Conservation (phyloP, 345 rosid genomes). For the Brassica cretica region DNA sequence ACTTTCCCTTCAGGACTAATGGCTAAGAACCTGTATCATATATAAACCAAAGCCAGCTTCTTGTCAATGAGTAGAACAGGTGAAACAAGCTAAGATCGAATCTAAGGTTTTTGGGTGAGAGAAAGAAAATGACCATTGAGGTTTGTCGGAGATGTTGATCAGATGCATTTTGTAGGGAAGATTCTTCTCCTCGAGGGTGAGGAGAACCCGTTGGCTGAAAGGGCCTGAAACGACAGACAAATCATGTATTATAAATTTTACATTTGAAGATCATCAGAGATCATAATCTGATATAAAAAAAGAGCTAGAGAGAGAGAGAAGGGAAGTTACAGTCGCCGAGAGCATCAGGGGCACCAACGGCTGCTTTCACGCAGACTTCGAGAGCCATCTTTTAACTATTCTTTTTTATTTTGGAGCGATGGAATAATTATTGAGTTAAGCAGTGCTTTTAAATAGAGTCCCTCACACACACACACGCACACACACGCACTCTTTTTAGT, state of each 20-base stretch:
- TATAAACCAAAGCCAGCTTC: neutral
- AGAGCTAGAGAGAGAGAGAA: neutral
- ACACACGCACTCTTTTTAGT: neutral
- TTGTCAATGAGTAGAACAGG: too few species aligned
- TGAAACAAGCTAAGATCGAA: neutral
- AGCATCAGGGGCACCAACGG: slow-evolving; percentile 61
- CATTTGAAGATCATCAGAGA: neutral
- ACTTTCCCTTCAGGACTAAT: slow-evolving; percentile 80
- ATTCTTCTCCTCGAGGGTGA: slow-evolving; percentile 90
- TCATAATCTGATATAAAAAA: neutral
- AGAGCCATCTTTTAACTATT: slow-evolving; percentile 52
- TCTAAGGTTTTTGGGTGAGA: neutral
- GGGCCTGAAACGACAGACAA: slow-evolving; percentile 55
- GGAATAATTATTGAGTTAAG: slow-evolving; percentile 2
- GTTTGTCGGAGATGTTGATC: slow-evolving; percentile 64
- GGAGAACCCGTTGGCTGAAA: slow-evolving; percentile 60
- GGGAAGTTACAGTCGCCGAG: slow-evolving; percentile 73
- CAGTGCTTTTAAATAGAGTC: slow-evolving; percentile 3
- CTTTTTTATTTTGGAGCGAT: neutral
- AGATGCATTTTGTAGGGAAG: slow-evolving; percentile 59
- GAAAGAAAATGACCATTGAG: slow-evolving; percentile 63
- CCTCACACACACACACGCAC: neutral
- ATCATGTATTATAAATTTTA: neutral
- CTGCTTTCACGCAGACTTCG: slow-evolving; percentile 89
- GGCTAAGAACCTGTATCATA: slow-evolving; percentile 65